phyloP scores from a whole-genome alignment of 179 eudicot genomes.

The Spergularia azorica region DNA sequence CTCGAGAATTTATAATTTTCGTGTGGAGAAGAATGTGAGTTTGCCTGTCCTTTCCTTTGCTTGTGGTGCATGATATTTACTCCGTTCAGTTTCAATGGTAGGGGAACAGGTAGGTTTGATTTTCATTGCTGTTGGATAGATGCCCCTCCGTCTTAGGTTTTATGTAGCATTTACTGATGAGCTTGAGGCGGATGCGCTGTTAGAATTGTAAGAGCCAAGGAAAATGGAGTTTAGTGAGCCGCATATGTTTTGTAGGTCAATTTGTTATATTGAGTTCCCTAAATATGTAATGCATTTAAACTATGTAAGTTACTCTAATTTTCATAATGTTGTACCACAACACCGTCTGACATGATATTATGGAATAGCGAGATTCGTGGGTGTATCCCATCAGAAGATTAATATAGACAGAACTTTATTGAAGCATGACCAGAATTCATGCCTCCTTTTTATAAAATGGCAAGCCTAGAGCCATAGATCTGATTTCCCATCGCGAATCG shows the following conservation, averaged over 20 bases:
- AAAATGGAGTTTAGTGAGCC: neutral
- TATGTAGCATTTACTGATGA: neutral
- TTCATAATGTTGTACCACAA: neutral
- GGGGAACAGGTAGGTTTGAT: neutral
- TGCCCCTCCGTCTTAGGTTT: neutral
- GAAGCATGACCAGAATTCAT: too few species aligned
- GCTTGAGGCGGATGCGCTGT: neutral
- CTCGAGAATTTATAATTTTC: slow-evolving; percentile 68
- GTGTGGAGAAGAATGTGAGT: slow-evolving; percentile 71
- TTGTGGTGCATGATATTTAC: neutral
- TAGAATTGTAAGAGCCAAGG: neutral
- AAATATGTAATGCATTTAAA: neutral
- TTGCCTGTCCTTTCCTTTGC: neutral
- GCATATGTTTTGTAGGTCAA: neutral
- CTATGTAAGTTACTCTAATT: neutral
- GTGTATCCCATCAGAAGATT: neutral
- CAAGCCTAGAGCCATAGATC: neutral
- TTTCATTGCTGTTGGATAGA: neutral
- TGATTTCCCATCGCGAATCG: neutral
- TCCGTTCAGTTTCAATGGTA: neutral
- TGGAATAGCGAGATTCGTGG: neutral
- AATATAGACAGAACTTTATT: neutral
- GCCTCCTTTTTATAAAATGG: neutral
- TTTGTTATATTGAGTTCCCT: neutral
- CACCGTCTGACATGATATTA: neutral